These are phyloP conservation scores for Aspergillus ochraceus DNA, from an alignment of 2,329 filamentous ascomycete species.

Conservation along the genomic window DNA sequence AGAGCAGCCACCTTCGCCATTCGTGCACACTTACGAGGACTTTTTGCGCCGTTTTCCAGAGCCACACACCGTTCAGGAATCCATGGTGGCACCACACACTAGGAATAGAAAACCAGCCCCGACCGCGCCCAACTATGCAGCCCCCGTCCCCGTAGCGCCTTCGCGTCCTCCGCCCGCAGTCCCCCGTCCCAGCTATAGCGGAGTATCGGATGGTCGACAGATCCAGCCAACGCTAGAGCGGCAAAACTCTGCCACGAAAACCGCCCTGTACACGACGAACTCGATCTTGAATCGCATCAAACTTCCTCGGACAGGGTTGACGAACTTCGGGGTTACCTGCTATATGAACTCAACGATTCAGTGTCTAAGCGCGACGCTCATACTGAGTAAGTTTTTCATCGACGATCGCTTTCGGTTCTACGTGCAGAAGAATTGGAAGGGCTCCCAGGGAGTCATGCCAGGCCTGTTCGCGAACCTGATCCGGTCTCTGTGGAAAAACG, in stretches of 20 bases:
- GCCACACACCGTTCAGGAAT: constrained; percentile 59
- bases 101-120: constrained; percentile 28
- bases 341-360: constrained; percentile 93
- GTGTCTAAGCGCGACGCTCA: constrained; percentile 71
- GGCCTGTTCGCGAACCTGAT: constrained; percentile 63
- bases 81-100: constrained; percentile 51
- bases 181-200: constrained; percentile 74
- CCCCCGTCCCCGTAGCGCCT: constrained; percentile 58
- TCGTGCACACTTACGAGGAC: constrained; percentile 74
- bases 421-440: constrained; percentile 67
- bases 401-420: constrained; percentile 60
- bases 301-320: constrained; percentile 69
- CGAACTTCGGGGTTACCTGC: constrained; percentile 80
- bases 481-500: constrained; percentile 63
- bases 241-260: constrained; percentile 46
- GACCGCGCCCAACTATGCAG: constrained; percentile 34
- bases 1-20: constrained; percentile 48
- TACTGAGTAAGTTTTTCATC: constrained; percentile 63
- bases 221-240: constrained; percentile 45
- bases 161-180: constrained; percentile 68
- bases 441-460: constrained; percentile 62
- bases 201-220: constrained; percentile 65
- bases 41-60: constrained; percentile 82
- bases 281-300: constrained; percentile 46
- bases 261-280: constrained; percentile 44